Conservation (phyloP, 306 rosid species). For the Casuarina equisetifolia region DNA sequence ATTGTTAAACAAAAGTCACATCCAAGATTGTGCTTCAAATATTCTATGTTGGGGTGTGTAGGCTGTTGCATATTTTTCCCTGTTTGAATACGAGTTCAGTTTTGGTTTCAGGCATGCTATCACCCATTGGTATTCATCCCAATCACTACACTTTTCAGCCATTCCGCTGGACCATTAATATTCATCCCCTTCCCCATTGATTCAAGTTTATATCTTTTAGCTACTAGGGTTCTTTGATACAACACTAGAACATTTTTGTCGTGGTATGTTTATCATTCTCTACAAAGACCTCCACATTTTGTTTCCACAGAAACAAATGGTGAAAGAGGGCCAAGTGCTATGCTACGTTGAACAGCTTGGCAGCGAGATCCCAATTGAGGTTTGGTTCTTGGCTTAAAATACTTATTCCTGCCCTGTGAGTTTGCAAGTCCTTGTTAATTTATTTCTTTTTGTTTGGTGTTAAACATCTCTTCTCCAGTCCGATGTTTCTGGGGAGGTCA, state of each 20-base stretch:
- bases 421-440: constrained; percentile 1
- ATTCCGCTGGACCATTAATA: neutral
- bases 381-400: constrained; percentile 31
- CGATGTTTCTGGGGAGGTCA: constrained; percentile 78
- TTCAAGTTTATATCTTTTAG: neutral
- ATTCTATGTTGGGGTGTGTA: neutral
- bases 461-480: constrained; percentile 41
- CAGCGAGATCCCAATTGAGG: constrained; percentile 79
- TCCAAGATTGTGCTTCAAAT: neutral
- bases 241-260: neutral
- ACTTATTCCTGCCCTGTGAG: neutral
- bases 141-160: neutral
- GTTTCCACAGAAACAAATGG: constrained; percentile 63
- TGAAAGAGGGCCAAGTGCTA: constrained; percentile 80
- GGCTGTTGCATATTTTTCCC: neutral
- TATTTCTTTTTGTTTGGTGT: constrained; percentile 8
- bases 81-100: too few species aligned
- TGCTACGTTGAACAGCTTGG: constrained; percentile 90
- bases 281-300: constrained; percentile 10
- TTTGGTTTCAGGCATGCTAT: too few species aligned
- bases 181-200: neutral
- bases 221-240: neutral
- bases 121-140: neutral
- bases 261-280: neutral
- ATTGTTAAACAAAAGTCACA: neutral